Evolutionary conservation across 2,329 filamentous ascomycete species (phyloP), one percentile per base, ranked within the genome.

Genomic region (Aotearoamyces nothofagi): DNA sequence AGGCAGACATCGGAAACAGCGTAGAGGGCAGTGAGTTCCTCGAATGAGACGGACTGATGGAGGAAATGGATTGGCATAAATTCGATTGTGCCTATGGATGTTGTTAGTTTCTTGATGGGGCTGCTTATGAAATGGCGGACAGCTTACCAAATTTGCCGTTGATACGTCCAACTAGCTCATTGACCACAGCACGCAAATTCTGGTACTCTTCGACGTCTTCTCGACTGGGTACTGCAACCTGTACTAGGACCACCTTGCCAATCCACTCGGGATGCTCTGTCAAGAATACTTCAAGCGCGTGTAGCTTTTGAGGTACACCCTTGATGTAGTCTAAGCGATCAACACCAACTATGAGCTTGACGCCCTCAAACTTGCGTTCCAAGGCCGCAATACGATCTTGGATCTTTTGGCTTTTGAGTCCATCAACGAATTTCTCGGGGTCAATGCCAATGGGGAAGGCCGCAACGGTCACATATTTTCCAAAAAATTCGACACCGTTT

Each of bases 51-150:
- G 4, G 82, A 92, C 58, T 94, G 92, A 60, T 96, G 90, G 46
- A 96, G 75, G 60, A 94, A 96, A 56, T 96, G 90, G 43, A 98
- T 96, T 1, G 90, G 90, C 78, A 92, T 94, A 59, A 94, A 96
- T 54, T 96, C 87, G 46, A 96, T 78, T 17, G 86, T 94, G 51
- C 87, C 64, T 69, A 32, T 7, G 26, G 15, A n/a, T n/a, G n/a
- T 10, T 9, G 25, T 33, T 32, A 42, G 32, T 31, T 33, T 37
- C 35, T 27, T 23, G 5, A 36, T 12, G 14, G n/a, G n/a, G n/a
- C 14, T 20, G 17, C 15, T 11, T 9, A 11, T n/a, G 36, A 33
- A 30, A 16, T 17, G 9, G 2, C 4, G 26, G 19, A 7, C 5
- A 13, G 46, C 57, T 31, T 48, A 66, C 63, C 86, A 47, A 94